A percentile compares a stretch with the other conserved stretches of the same genome.
These are phyloP conservation scores for Puccinia brachypodii DNA, from an alignment of 1,284 basidiomycete genomes.

Conservation along the genomic window DNA sequence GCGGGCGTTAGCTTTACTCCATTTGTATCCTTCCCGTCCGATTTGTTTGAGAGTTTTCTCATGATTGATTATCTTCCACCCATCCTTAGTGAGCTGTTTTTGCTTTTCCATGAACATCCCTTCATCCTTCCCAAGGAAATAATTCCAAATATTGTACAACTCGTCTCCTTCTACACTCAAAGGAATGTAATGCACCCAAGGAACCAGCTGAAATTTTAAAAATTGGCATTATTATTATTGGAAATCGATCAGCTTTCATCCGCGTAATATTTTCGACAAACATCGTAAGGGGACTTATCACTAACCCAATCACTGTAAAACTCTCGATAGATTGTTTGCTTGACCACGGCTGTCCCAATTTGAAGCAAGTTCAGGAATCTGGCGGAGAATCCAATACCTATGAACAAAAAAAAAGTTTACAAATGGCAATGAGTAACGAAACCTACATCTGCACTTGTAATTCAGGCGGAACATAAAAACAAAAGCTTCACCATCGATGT, in stretches of 20 bases:
- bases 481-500: conserved; percentile 24
- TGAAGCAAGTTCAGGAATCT: conserved; percentile 23
- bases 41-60: conserved; percentile 13
- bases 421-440: not conserved
- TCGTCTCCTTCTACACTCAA: conserved; percentile 26
- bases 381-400: conserved; percentile 27
- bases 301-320: conserved; percentile 40
- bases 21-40: not conserved
- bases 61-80: conserved; percentile 4
- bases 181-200: conserved; percentile 41
- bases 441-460: no score
- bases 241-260: not conserved
- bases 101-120: not conserved
- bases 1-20: conserved; percentile 10
- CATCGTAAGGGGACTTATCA: not conserved
- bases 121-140: conserved; percentile 17
- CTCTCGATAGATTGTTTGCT: conserved; percentile 38
- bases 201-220: conserved; percentile 7
- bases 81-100: not conserved
- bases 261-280: not conserved
- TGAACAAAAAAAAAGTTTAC: not conserved
- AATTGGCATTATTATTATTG: not conserved
- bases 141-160: conserved; percentile 33
- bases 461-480: not conserved
- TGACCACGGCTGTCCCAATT: conserved; percentile 15